phyloP scores from a whole-genome alignment of 164 flowering plant species.

The Macadamia integrifolia region DNA sequence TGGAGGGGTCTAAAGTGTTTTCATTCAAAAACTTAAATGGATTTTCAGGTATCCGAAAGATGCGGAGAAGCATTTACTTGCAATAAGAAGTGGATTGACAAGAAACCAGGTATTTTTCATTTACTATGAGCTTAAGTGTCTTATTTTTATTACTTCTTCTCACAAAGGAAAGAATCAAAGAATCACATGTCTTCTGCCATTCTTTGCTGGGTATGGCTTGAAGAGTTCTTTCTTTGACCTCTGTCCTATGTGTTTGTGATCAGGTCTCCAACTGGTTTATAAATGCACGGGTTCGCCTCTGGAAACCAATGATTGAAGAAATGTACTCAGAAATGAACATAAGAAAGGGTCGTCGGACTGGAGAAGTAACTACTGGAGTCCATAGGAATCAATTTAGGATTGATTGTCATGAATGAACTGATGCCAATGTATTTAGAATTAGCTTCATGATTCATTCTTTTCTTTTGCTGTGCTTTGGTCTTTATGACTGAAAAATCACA shows the following conservation, averaged over 20 bases:
- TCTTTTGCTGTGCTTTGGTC: background rate
- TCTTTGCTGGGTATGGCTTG: background rate
- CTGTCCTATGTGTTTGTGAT: background rate
- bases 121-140: background rate
- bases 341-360: conserved; percentile 20
- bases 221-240: background rate
- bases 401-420: conserved; percentile 8
- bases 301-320: conserved; percentile 87
- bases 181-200: background rate
- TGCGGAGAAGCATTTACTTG: conserved; percentile 90
- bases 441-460: background rate
- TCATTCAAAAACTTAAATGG: conserved; percentile 3
- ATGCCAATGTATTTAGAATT: background rate
- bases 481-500: background rate
- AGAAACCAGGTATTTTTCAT: conserved; percentile 65
- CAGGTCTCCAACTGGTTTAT: conserved; percentile 90
- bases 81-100: conserved; percentile 87
- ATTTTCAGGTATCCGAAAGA: conserved; percentile 90
- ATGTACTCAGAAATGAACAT: conserved; percentile 59
- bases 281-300: conserved; percentile 80
- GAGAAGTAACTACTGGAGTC: conserved; percentile 13
- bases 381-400: conserved; percentile 7
- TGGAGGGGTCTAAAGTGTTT: background rate
- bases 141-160: background rate
- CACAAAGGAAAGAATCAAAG: no score